phyloP scores from a whole-genome alignment of 2,329 filamentous ascomycete species.

The Penicillium aurantiogriseum region DNA sequence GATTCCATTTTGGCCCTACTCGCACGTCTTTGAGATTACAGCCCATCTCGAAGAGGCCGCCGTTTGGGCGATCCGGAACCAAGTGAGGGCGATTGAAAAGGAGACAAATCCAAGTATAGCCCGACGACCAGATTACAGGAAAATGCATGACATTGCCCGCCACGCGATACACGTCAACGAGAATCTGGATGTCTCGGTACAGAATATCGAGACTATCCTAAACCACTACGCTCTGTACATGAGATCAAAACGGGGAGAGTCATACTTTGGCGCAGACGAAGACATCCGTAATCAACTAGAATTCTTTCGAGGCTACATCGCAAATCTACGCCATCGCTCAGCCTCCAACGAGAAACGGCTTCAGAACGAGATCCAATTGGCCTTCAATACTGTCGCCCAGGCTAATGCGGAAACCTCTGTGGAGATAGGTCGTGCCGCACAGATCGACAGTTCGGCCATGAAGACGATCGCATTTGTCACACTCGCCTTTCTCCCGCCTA shows the following conservation, averaged over 20 bases:
- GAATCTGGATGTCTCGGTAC: background rate
- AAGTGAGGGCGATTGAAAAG: background rate
- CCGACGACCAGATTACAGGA: background rate
- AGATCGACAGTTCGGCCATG: background rate
- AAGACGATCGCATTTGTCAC: background rate
- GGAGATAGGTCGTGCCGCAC: background rate
- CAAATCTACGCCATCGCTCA: background rate
- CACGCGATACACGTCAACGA: constrained; percentile 1
- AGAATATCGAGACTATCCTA: background rate
- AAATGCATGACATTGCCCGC: background rate
- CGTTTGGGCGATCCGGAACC: background rate
- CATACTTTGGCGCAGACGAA: background rate
- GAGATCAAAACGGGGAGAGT: background rate
- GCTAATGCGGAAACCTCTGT: background rate
- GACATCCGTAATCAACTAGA: background rate
- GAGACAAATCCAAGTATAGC: background rate
- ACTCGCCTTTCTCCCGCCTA: background rate
- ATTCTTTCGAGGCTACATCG: background rate
- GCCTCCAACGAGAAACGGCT: background rate
- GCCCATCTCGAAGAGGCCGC: background rate
- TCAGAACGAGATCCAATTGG: background rate
- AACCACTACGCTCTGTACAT: background rate
- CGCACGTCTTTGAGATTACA: background rate
- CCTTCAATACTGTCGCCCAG: background rate
- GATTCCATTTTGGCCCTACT: background rate